Percentiles rank a stretch among this genome's conserved stretches.
phyloP scores from a whole-genome alignment of 441 rosid species.

The Populus trichocarpa region DNA sequence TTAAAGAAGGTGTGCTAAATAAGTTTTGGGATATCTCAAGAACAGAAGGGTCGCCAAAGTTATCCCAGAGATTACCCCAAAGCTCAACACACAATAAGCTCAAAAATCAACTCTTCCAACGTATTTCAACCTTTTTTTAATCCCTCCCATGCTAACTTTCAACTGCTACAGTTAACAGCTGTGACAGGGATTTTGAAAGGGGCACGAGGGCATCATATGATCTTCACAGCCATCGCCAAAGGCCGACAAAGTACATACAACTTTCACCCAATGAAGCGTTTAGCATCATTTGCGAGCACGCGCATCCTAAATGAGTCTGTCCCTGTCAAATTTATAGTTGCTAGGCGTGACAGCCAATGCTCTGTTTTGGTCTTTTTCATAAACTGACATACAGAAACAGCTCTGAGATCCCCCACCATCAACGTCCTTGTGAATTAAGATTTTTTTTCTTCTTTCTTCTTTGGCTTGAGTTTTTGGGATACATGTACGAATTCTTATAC shows the following conservation, averaged over 20 bases:
- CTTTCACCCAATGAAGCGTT: not conserved
- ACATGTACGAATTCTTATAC: not conserved
- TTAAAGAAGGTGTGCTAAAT: too few species aligned
- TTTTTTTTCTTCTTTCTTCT: not conserved
- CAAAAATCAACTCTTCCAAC: not conserved
- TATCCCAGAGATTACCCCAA: too few species aligned
- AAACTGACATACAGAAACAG: not conserved
- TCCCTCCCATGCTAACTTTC: not conserved
- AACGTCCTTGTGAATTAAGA: not conserved
- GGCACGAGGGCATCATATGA: not conserved
- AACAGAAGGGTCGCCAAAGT: too few species aligned
- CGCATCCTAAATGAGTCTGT: not conserved
- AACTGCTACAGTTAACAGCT: not conserved
- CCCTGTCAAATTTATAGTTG: not conserved
- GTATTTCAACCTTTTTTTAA: not conserved
- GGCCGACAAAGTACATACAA: not conserved
- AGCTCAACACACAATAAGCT: not conserved
- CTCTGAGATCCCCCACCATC: not conserved
- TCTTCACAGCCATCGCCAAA: slow-evolving; percentile 2
- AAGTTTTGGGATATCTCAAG: too few species aligned
- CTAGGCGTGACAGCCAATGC: slow-evolving; percentile 25
- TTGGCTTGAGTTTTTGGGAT: not conserved
- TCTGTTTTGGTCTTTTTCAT: not conserved
- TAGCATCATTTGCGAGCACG: not conserved
- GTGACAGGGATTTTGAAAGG: not conserved